phyloP scores from a whole-genome alignment of 192 early-diverging fungal genomes.

The Funneliformis mosseae region DNA sequence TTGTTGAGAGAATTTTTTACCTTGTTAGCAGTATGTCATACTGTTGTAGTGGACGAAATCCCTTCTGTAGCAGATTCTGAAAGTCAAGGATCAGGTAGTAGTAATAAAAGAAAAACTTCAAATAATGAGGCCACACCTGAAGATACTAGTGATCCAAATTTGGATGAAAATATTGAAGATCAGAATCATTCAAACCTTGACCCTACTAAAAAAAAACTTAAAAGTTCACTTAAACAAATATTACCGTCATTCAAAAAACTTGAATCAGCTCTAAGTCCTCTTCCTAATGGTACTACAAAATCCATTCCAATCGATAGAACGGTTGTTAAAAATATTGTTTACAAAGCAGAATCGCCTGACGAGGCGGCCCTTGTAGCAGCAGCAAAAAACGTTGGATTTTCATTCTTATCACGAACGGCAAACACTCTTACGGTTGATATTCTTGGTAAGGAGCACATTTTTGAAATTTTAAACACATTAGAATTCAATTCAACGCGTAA shows the following conservation, averaged over 20 bases:
- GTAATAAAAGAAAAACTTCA: constrained; percentile 35
- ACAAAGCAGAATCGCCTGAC: constrained; percentile 81
- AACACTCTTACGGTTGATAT: constrained; percentile 60
- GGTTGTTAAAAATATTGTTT: constrained; percentile 43
- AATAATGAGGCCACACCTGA: constrained; percentile 6
- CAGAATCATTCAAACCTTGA: constrained; percentile 38
- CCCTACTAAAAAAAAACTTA: constrained; percentile 39
- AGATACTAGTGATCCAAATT: constrained; percentile 25
- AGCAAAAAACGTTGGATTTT: constrained; percentile 76
- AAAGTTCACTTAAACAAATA: constrained; percentile 37
- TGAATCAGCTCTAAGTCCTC: constrained; percentile 10
- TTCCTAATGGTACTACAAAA: constrained; percentile 15
- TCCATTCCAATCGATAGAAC: constrained; percentile 39
- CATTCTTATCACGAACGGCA: constrained; percentile 59
- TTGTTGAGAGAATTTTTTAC: constrained; percentile 85
- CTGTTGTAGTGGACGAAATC: constrained; percentile 80
- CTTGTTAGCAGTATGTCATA: constrained; percentile 90
- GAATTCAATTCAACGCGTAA: constrained; percentile 97
- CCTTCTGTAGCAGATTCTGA: constrained; percentile 40
- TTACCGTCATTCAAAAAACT: constrained; percentile 3
- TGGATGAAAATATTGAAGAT: constrained; percentile 39
- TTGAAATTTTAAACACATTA: constrained; percentile 82
- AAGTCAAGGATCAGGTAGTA: constrained; percentile 43
- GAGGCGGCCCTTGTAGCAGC: constrained; percentile 82
- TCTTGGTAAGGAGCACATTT: constrained; percentile 66